Evolutionary conservation across 345 rosid species (phyloP).

Genomic region (Lepidium africanum): DNA sequence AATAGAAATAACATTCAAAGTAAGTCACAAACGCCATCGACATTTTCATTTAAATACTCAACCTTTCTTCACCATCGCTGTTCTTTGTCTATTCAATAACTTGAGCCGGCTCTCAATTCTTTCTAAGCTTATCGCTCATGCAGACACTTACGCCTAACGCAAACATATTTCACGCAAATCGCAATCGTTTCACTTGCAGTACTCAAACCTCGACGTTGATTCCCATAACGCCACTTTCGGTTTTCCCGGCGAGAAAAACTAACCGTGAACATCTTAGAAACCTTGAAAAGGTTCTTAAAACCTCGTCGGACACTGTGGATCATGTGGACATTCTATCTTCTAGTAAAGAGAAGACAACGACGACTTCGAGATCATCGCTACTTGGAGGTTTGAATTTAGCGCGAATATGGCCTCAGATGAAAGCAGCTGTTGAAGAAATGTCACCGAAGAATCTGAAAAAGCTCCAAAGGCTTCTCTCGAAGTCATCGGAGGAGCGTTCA

Average conservation of each 20-base stretch:
- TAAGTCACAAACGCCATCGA: neutral
- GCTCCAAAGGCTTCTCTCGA: constrained; percentile 69
- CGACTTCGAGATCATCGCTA: constrained; percentile 13
- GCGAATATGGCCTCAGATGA: constrained; percentile 73
- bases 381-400: constrained; percentile 53
- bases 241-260: neutral
- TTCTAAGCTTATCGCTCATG: constrained; percentile 12
- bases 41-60: constrained; percentile 12
- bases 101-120: neutral
- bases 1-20: constrained; percentile 3
- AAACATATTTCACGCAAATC: constrained; percentile 34
- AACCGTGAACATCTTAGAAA: constrained; percentile 39
- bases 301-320: neutral
- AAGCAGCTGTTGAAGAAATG: constrained; percentile 79
- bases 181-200: constrained; percentile 47
- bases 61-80: neutral
- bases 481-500: constrained; percentile 67
- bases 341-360: constrained; percentile 15
- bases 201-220: constrained; percentile 36
- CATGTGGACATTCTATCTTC: neutral
- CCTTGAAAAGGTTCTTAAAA: constrained; percentile 45
- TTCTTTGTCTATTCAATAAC: neutral
- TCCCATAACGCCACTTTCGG: constrained; percentile 12
- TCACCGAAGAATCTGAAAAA: constrained; percentile 66
- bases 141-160: constrained; percentile 50